Evolutionary conservation across 2,329 filamentous ascomycete genomes (phyloP).

Genomic region (Sphaerulina vaccinii): DNA sequence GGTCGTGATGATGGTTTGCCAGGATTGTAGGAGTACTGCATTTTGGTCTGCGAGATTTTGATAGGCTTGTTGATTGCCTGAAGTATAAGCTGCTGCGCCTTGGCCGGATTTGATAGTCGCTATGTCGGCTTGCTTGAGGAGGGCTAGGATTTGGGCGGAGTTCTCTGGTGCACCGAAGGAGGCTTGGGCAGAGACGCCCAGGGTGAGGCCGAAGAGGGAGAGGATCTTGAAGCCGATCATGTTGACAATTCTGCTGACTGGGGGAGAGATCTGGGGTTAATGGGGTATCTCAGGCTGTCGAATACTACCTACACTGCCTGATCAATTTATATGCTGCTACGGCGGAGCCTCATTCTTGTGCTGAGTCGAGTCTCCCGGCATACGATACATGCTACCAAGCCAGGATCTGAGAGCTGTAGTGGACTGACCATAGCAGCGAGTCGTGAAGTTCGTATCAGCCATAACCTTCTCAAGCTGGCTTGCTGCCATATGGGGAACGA

Average conservation of each 20-base stretch:
- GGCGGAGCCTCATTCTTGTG: too few relatives aligned
- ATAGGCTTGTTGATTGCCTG: not conserved
- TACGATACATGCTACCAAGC: too few relatives aligned
- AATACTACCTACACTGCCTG: too few relatives aligned
- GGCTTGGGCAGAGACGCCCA: conserved; percentile 6
- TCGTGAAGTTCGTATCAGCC: too few relatives aligned
- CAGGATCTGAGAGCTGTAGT: too few relatives aligned
- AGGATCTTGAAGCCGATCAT: conserved; percentile 8
- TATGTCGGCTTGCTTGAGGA: not conserved
- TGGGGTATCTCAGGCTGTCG: too few relatives aligned
- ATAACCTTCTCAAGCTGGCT: too few relatives aligned
- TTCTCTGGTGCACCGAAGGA: conserved; percentile 13
- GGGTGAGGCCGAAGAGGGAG: conserved; percentile 2
- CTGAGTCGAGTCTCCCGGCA: too few relatives aligned
- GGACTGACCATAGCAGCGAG: too few relatives aligned
- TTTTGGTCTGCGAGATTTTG: not conserved
- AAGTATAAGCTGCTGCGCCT: not conserved
- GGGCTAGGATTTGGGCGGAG: conserved; percentile 2
- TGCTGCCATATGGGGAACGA: too few relatives aligned
- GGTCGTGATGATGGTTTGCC: not conserved
- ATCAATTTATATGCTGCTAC: too few relatives aligned
- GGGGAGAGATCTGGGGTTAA: not conserved
- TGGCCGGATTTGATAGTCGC: conserved; percentile 2
- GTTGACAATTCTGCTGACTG: not conserved
- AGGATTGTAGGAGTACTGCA: not conserved